A percentile compares a stretch with the other conserved stretches of the same genome.
Conservation (phyloP, 345 rosid species). For the Kandelia obovata region DNA sequence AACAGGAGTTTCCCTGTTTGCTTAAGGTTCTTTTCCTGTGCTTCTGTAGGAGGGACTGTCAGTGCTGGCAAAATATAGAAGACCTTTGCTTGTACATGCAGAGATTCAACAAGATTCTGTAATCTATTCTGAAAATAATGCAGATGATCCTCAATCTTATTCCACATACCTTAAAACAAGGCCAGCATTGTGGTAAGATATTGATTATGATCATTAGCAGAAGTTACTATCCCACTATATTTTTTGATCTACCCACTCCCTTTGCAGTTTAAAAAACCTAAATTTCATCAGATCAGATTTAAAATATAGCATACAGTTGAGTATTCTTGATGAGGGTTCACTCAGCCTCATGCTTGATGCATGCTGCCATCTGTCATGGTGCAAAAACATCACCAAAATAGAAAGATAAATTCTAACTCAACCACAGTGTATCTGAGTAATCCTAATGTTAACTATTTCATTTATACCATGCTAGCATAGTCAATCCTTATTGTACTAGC, state of each 20-base stretch:
- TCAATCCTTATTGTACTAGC: too few species aligned
- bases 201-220: neutral
- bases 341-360: neutral
- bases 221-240: neutral
- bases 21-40: constrained; percentile 8
- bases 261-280: neutral
- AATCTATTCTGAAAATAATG: constrained; percentile 28
- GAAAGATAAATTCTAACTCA: neutral
- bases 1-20: neutral
- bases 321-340: too few species aligned
- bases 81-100: constrained; percentile 93
- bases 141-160: constrained; percentile 57
- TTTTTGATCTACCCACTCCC: neutral
- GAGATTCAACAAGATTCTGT: constrained; percentile 51
- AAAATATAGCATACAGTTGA: too few species aligned
- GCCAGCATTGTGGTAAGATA: constrained; percentile 69
- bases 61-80: constrained; percentile 70
- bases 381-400: neutral
- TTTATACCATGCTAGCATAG: neutral
- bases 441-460: neutral
- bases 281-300: neutral
- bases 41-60: constrained; percentile 69
- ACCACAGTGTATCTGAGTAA: neutral
- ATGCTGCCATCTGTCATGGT: neutral
- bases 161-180: constrained; percentile 80